Conservation (phyloP, 2,329 filamentous ascomycete species). For the Fusarium piperis region DNA sequence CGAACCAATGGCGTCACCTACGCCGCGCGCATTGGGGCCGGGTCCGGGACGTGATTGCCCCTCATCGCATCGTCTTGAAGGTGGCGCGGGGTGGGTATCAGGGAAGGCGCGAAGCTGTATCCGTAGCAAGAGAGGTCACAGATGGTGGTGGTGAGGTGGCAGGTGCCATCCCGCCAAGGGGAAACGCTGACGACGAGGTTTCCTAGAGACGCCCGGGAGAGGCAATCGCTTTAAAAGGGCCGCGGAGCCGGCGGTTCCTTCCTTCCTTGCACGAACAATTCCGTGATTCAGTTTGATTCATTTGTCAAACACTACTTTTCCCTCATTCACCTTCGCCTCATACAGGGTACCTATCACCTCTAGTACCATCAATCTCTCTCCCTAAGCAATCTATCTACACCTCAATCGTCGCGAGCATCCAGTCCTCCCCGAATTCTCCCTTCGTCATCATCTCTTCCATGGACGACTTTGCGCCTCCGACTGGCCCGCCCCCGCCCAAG, state of each 20-base stretch:
- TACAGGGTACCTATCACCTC: not conserved
- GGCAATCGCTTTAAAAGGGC: conserved; percentile 24
- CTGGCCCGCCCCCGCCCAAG: conserved; percentile 66
- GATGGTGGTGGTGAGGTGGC: conserved; percentile 1
- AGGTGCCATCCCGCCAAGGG: conserved; percentile 26
- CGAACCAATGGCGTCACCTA: conserved; percentile 32
- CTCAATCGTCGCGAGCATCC: not conserved
- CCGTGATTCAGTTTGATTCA: not conserved
- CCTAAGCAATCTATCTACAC: not conserved
- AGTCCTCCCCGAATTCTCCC: not conserved
- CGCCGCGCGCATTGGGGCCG: conserved; percentile 11
- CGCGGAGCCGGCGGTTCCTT: not conserved
- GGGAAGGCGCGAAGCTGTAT: conserved; percentile 8
- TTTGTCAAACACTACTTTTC: not conserved
- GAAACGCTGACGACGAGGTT: conserved; percentile 5
- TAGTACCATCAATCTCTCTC: conserved; percentile 17
- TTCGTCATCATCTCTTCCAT: conserved; percentile 46
- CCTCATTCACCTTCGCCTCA: conserved; percentile 8
- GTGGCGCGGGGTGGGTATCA: conserved; percentile 22
- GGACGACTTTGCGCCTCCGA: conserved; percentile 64
- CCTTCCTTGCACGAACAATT: not conserved
- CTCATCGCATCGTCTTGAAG: conserved; percentile 5
- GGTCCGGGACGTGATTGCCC: conserved; percentile 20
- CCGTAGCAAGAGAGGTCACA: conserved; percentile 27
- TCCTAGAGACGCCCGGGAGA: not conserved